Evolutionary conservation across 768 basidiomycete genomes (phyloP).

Genomic region (Termitomyces sp.): DNA sequence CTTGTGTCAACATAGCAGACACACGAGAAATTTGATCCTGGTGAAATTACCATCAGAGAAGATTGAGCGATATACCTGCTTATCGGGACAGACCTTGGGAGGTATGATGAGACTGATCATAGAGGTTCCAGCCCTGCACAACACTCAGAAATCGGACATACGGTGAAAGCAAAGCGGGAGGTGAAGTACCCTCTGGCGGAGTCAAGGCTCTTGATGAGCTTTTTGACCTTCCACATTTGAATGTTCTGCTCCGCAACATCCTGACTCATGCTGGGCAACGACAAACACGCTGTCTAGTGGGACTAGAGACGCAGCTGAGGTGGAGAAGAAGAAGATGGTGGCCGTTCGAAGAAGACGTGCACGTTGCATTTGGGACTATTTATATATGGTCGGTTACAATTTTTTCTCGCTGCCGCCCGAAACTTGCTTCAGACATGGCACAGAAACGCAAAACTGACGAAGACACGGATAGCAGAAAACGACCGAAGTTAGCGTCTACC

Average conservation of each 20-base stretch:
- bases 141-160: slow-evolving; percentile 18
- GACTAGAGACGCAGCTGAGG: slow-evolving; percentile 23
- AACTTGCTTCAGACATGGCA: slow-evolving; percentile 4
- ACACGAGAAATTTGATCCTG: slow-evolving; percentile 94
- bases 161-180: slow-evolving; percentile 4
- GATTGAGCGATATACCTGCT: slow-evolving; percentile 4
- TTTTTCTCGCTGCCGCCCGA: slow-evolving; percentile 13
- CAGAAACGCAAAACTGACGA: slow-evolving; percentile 37
- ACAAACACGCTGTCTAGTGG: slow-evolving; percentile 25
- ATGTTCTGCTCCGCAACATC: slow-evolving; percentile 91
- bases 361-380: slow-evolving; percentile 18
- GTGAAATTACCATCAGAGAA: slow-evolving; percentile 6
- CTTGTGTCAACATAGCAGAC: slow-evolving; percentile 95
- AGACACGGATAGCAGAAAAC: slow-evolving; percentile 21
- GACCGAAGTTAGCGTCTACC: slow-evolving; percentile 24
- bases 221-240: slow-evolving; percentile 98
- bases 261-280: slow-evolving; percentile 65
- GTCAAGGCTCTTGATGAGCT: slow-evolving; percentile 98
- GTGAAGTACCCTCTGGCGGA: slow-evolving; percentile 73
- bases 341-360: slow-evolving; percentile 17
- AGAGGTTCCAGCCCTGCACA: slow-evolving; percentile 82
- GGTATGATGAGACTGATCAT: slow-evolving; percentile 99
- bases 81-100: slow-evolving; percentile 61
- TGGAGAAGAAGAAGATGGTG: slow-evolving; percentile 10
- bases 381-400: slow-evolving; percentile 12